phyloP scores from a whole-genome alignment of 768 basidiomycete genomes.

The Pulveroboletus sp. region DNA sequence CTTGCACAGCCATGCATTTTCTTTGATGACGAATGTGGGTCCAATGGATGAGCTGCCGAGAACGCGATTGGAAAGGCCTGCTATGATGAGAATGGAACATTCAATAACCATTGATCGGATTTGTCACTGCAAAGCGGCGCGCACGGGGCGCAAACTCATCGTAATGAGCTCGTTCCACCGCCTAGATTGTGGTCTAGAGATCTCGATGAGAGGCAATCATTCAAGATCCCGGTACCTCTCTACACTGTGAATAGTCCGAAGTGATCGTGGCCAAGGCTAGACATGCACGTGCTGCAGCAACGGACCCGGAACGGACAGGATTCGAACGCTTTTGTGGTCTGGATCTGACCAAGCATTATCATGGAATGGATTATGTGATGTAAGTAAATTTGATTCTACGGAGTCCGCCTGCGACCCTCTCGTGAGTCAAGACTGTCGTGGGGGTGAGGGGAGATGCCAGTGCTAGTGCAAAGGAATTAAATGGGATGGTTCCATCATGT shows the following conservation, averaged over 20 bases:
- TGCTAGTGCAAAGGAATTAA: conserved; percentile 8
- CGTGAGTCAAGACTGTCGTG: conserved; percentile 4
- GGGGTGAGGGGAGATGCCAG: background rate
- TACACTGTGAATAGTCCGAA: conserved; percentile 26
- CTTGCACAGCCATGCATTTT: conserved; percentile 3
- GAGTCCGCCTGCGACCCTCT: conserved; percentile 10
- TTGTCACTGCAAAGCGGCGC: background rate
- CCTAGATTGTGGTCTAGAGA: conserved; percentile 8
- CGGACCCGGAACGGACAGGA: background rate
- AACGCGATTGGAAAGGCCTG: conserved; percentile 3
- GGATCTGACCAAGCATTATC: conserved; percentile 10
- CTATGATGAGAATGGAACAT: conserved; percentile 16
- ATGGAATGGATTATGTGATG: conserved; percentile 27
- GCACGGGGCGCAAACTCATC: background rate
- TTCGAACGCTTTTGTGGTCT: background rate
- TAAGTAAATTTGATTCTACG: conserved; percentile 22
- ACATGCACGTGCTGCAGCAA: background rate
- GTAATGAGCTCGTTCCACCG: background rate
- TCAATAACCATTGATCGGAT: background rate
- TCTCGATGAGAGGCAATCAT: conserved; percentile 19
- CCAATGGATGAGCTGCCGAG: background rate
- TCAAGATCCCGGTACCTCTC: conserved; percentile 13
- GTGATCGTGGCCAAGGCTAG: conserved; percentile 22
- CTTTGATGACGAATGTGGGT: background rate
- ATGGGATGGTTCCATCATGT: conserved; percentile 17